phyloP scores from a whole-genome alignment of 1,139 yeast genomes.

The Kurtzmaniella quercitrusa region DNA sequence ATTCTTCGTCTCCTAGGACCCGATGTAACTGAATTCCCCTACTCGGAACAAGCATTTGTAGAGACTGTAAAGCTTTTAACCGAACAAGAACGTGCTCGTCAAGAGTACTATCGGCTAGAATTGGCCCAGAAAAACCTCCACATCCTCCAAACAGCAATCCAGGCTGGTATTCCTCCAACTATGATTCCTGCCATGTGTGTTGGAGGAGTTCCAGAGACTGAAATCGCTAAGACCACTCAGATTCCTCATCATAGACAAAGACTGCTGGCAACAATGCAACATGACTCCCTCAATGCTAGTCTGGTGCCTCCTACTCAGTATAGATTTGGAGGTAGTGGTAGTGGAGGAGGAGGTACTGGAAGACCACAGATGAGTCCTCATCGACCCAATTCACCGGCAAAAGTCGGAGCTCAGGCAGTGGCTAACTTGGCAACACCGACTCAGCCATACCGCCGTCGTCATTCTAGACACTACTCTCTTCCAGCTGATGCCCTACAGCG shows the following conservation, averaged over 20 bases:
- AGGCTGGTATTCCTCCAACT: constrained; percentile 62
- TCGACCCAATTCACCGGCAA: constrained; percentile 61
- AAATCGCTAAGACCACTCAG: constrained; percentile 8
- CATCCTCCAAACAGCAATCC: constrained; percentile 57
- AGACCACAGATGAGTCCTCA: constrained; percentile 12
- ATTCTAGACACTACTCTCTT: constrained; percentile 43
- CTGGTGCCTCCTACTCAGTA: constrained; percentile 35
- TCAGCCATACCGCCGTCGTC: constrained; percentile 25
- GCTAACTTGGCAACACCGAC: constrained; percentile 46
- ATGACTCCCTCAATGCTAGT: constrained; percentile 20
- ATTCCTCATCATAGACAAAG: constrained; percentile 6
- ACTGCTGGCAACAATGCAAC: constrained; percentile 6
- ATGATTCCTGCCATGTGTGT: constrained; percentile 65
- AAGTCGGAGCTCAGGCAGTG: constrained; percentile 69
- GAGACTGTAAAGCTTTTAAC: constrained; percentile 61
- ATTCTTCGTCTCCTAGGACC: constrained; percentile 46
- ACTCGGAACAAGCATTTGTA: constrained; percentile 57
- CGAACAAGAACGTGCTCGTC: constrained; percentile 83
- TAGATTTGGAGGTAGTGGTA: no score
- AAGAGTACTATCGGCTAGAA: constrained; percentile 71
- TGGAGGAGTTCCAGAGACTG: constrained; percentile 10
- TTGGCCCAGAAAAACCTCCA: constrained; percentile 56
- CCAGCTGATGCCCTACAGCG: constrained; percentile 24
- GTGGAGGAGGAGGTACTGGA: constrained; percentile 15
- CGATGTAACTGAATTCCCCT: constrained; percentile 51